Base-by-base conservation (phyloP, 257 asterid species). In the Salvia miltiorrhiza region DNA sequence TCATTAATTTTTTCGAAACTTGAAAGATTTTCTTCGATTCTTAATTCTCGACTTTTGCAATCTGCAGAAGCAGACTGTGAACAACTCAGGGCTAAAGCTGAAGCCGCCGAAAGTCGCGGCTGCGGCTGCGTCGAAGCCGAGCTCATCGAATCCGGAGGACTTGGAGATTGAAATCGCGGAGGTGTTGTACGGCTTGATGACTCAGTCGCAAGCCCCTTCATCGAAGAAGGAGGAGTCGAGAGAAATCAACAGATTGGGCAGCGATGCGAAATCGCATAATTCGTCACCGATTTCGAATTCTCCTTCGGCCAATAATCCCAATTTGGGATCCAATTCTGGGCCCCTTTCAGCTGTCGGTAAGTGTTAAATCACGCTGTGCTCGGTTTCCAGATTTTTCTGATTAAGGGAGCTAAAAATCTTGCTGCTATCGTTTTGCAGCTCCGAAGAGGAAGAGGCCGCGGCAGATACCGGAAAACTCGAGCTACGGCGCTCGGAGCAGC, bases 91-190 rank as follows among this genome's bases (percentile, higher is more conserved):
- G 35, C 76, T 77, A 14, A 86, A 87, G 81, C 87, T 66, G 1
- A 90, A 89, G 78, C 97, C 96, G 4, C 91, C 90, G 0, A 89
- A 87, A 59, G 85, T 78, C 14, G 76, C 92, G 3, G 19, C 11
- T 1, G 49, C 35, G 33, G 59, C 33, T 3, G 33, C 30, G 2
- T 70, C 86, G 4, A 93, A 88, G 73, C 82, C 89, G 2, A 76
- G 84, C 35, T 85, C 96, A 8, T 79, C 89, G 33, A 86, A 86
- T 76, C 94, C 93, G 0, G 99, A 93, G 80, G 96, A 90, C 78
- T 68, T 90, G 4, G 99, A 94, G 90, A 82, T 94, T 35, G 99
- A 94, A 75, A n/a, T n/a, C n/a, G n/a, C n/a, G n/a, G n/a, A n/a
- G n/a, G n/a, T n/a, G n/a, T n/a, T n/a, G n/a, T n/a, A n/a, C n/a